Conservation (phyloP, 1,284 basidiomycete genomes). For the Trichosporon inkin region DNA sequence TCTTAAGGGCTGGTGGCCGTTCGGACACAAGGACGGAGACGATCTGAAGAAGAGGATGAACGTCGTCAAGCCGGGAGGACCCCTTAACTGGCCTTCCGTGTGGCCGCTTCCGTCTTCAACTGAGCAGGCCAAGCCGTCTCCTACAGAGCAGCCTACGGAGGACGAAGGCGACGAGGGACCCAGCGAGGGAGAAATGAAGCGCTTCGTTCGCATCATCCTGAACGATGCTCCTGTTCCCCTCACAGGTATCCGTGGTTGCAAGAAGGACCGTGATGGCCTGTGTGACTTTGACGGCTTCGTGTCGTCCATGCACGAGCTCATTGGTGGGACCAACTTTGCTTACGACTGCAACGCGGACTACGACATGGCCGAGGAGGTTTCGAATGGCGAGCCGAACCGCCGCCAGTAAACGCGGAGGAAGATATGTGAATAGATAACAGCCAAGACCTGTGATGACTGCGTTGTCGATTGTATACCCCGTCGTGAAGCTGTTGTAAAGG, state of each 20-base stretch:
- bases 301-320: constrained; percentile 53
- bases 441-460: too few species aligned
- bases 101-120: not conserved
- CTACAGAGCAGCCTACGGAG: not conserved
- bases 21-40: constrained; percentile 4
- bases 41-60: constrained; percentile 3
- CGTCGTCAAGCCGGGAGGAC: constrained; percentile 1
- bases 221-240: constrained; percentile 63
- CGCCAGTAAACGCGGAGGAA: not conserved
- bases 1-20: constrained; percentile 17
- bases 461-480: too few species aligned
- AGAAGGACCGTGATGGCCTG: constrained; percentile 56
- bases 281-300: constrained; percentile 59
- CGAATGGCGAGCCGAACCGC: constrained; percentile 4
- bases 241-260: constrained; percentile 58
- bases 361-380: constrained; percentile 5
- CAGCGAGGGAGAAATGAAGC: constrained; percentile 34
- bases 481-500: too few species aligned
- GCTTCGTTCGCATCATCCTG: constrained; percentile 54
- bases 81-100: not conserved
- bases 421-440: too few species aligned
- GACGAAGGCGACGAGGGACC: not conserved
- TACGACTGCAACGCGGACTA: constrained; percentile 32
- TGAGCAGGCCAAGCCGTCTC: not conserved
- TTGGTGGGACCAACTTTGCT: constrained; percentile 51